These are phyloP conservation scores for Metschnikowia anglica DNA, from an alignment of 805 yeast species.

Conservation along the genomic window DNA sequence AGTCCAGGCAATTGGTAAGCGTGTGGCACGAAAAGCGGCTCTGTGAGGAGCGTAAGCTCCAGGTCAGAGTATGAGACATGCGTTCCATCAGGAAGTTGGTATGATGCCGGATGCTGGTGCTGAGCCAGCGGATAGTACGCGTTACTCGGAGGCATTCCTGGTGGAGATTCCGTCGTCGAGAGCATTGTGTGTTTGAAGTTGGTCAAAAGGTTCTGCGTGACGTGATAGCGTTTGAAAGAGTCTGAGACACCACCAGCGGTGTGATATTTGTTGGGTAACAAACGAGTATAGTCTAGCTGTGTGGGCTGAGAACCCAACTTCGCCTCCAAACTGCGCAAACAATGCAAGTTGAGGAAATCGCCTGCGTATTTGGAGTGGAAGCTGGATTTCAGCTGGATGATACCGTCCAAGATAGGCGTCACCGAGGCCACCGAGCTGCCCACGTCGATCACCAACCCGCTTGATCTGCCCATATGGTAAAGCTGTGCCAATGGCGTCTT, in stretches of 20 bases:
- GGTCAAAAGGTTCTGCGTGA: slow-evolving; percentile 33
- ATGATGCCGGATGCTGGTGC: slow-evolving; percentile 27
- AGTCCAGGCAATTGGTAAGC: slow-evolving; percentile 44
- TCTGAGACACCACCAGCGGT: slow-evolving; percentile 13
- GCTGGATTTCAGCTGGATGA: slow-evolving; percentile 62
- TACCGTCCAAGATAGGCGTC: slow-evolving; percentile 77
- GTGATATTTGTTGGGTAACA: slow-evolving; percentile 15
- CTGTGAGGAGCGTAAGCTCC: slow-evolving; percentile 57
- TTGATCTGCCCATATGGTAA: slow-evolving; percentile 73
- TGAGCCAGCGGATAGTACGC: slow-evolving; percentile 26
- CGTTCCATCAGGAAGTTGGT: slow-evolving; percentile 59
- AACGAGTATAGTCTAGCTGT: slow-evolving; percentile 18
- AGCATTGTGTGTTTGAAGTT: slow-evolving; percentile 38
- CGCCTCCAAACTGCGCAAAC: slow-evolving; percentile 45
- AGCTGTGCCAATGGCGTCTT: slow-evolving; percentile 76
- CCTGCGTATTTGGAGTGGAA: slow-evolving; percentile 78
- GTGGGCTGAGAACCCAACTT: slow-evolving; percentile 24
- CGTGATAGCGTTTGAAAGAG: slow-evolving; percentile 39
- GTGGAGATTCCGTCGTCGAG: slow-evolving; percentile 24
- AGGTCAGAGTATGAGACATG: slow-evolving; percentile 31
- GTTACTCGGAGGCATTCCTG: slow-evolving; percentile 15
- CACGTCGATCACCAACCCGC: slow-evolving; percentile 77
- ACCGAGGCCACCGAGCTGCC: slow-evolving; percentile 71
- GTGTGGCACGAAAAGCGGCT: slow-evolving; percentile 70
- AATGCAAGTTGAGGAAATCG: slow-evolving; percentile 71